Conservation (phyloP, 495 filamentous ascomycete species). For the Choiromyces venosus region DNA sequence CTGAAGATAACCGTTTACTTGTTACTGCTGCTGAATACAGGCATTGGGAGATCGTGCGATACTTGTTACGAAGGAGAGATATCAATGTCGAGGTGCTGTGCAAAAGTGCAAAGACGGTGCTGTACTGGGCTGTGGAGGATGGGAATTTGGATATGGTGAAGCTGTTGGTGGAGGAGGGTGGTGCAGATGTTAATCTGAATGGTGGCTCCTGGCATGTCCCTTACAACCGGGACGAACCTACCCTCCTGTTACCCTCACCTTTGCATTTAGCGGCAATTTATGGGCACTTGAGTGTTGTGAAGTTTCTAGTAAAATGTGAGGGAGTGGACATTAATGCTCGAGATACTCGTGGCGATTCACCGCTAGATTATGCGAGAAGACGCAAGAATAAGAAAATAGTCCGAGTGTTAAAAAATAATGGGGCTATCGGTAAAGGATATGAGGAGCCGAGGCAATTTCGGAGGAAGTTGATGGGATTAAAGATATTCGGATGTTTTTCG, state of each 20-base stretch:
- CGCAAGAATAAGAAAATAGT: not conserved
- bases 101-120: not conserved
- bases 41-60: not conserved
- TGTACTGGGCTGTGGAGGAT: not conserved
- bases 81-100: not conserved
- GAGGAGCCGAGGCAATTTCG: not conserved
- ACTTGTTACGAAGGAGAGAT: not conserved
- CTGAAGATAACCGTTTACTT: not conserved
- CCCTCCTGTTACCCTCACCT: not conserved
- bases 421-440: not conserved
- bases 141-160: not conserved
- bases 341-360: not conserved
- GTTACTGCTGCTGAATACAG: not conserved
- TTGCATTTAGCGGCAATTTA: not conserved
- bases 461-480: not conserved
- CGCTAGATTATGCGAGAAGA: not conserved
- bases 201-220: not conserved
- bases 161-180: not conserved
- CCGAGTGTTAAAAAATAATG: not conserved
- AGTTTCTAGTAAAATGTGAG: not conserved
- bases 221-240: fast-evolving
- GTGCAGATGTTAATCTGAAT: not conserved
- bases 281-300: not conserved
- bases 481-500: not conserved
- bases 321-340: not conserved